Evolutionary conservation across 2,329 filamentous ascomycete species (phyloP).

Genomic region (Dothiorella sarmentorum): DNA sequence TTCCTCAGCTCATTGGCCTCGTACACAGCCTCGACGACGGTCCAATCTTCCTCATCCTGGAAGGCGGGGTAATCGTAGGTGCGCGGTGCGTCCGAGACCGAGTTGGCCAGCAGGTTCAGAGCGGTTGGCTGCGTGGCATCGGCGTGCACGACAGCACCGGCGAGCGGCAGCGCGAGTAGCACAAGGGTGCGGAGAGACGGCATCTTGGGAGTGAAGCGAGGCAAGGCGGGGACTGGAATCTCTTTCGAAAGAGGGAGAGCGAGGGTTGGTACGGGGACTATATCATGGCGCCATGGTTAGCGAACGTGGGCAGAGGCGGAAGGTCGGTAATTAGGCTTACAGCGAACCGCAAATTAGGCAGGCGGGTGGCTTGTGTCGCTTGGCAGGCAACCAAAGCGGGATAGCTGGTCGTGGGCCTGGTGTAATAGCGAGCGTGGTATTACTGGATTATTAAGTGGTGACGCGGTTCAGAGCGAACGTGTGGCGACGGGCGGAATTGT

Average conservation of each 20-base stretch:
- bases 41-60: constrained; percentile 58
- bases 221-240: neutral
- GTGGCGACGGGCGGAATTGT: neutral
- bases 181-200: constrained; percentile 28
- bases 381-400: neutral
- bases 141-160: constrained; percentile 26
- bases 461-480: constrained; percentile 1
- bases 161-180: constrained; percentile 32
- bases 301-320: neutral
- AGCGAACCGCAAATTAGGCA: neutral
- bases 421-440: constrained; percentile 4
- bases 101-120: constrained; percentile 53
- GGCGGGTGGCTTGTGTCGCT: constrained; percentile 3
- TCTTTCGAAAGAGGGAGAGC: neutral
- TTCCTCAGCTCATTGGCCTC: constrained; percentile 52
- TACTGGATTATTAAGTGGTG: neutral
- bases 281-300: constrained; percentile 8
- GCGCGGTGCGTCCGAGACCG: constrained; percentile 65
- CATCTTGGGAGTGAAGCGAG: neutral
- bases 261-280: constrained; percentile 1
- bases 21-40: constrained; percentile 61
- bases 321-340: neutral
- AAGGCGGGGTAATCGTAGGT: constrained; percentile 60
- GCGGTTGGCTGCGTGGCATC: constrained; percentile 24
- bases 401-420: neutral